These are phyloP conservation scores for Saccharomycopsis selenospora DNA, from an alignment of 805 yeast species.

Conservation along the genomic window DNA sequence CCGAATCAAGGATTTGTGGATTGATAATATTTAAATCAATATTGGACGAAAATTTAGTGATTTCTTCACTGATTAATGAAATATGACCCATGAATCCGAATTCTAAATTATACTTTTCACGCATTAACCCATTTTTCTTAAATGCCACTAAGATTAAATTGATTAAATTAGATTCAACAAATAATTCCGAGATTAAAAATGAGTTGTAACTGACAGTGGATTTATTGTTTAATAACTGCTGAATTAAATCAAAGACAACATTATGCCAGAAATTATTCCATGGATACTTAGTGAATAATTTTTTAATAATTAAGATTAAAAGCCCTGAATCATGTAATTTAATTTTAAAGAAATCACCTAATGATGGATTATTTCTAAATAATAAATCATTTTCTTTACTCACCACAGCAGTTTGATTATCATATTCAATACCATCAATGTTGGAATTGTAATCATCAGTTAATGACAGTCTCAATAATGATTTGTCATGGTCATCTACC, in stretches of 20 bases:
- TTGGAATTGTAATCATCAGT: background rate
- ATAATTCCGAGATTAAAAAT: constrained; percentile 55
- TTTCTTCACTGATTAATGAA: constrained; percentile 38
- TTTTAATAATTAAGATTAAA: constrained; percentile 55
- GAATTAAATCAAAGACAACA: constrained; percentile 93
- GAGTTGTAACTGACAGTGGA: constrained; percentile 81
- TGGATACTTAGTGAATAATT: constrained; percentile 71
- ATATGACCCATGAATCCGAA: constrained; percentile 92
- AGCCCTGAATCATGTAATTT: constrained; percentile 70
- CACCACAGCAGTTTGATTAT: constrained; percentile 12
- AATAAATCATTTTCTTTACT: constrained; percentile 32
- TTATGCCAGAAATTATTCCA: constrained; percentile 98
- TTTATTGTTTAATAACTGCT: constrained; percentile 86
- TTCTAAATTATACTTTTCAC: constrained; percentile 7
- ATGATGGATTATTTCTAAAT: constrained; percentile 54
- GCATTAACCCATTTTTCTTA: constrained; percentile 9
- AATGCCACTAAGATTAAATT: constrained; percentile 13
- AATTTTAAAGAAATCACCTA: constrained; percentile 84
- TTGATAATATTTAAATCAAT: constrained; percentile 7
- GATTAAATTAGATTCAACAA: constrained; percentile 6
- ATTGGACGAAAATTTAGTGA: constrained; percentile 13
- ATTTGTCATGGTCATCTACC: background rate
- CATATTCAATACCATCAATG: background rate
- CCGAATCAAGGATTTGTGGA: constrained; percentile 7
- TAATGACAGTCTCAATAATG: background rate